Evolutionary conservation across 2,329 filamentous ascomycete species (phyloP), one percentile per base, ranked within the genome.

Genomic region (Cercospora janseana): DNA sequence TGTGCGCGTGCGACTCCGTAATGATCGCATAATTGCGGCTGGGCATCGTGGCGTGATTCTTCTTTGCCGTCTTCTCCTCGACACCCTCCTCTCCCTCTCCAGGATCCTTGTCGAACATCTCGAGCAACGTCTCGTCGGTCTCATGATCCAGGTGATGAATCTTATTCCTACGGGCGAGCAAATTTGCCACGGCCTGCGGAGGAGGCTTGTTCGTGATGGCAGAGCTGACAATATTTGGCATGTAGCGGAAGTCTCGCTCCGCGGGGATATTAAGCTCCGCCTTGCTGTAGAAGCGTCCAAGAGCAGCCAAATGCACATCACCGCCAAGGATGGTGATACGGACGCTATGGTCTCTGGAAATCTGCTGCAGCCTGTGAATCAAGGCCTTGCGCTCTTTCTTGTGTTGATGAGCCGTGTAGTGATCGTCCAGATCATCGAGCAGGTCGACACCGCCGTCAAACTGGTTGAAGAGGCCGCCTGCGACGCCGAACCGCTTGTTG

Each of bases 351-450:
- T 75, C 67, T 57, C 78, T 76, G 8, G 80, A 70, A 24, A 84
- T 68, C 15, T 74, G 69, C 60, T 95, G 79, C 43, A 87, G 64
- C 68, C 81, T 66, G 70, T 86, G 61, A 72, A 91, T 67, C 34
- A 97, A 76, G 29, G 82, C 77, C 49, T 83, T 84, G 35, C 92
- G 87, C 75, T 97, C 92, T 52, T 81, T 79, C 71, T 96, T 97
- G 76, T 97, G 92, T 43, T 90, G 89, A 56, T 83, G 83, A 4
- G 91, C 88, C 1, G 92, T 96, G 75, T 96, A 96, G 61, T 85
- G 82, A 60, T 85, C 82, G 59, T 85, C 82, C 34, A 85, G 64
- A 57, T 85, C 81, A 54, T 85, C 82, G 5, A 85, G 69, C 29
- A 85, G 67, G 72, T 85, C 82, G 23, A 84, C 79, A 42, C 78